Evolutionary conservation across 148 eudicot genomes (phyloP).

Genomic region (Agrostemma githago): DNA sequence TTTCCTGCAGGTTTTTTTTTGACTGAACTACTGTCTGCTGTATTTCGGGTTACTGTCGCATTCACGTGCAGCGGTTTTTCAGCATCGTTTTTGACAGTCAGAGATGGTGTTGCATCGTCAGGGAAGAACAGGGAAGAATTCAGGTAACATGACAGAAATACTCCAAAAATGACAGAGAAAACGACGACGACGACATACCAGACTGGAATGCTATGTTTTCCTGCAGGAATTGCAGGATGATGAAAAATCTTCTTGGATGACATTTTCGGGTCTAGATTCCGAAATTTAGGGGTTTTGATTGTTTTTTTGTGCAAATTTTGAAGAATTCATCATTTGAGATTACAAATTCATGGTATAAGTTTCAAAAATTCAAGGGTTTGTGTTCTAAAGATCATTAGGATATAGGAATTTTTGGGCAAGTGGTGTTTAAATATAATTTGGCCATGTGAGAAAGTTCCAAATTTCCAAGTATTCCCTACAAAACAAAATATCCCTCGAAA

Average conservation of each 20-base stretch:
- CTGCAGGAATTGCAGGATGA: neutral
- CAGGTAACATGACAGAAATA: neutral
- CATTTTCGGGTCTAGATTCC: neutral
- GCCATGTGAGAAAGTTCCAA: neutral
- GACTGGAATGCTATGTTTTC: neutral
- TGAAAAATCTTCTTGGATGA: neutral
- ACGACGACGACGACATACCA: neutral
- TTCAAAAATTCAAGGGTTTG: neutral
- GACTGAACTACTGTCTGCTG: neutral
- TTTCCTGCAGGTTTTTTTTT: conserved; percentile 6
- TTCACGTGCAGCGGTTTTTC: neutral
- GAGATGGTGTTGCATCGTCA: neutral
- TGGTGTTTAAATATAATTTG: conserved; percentile 8
- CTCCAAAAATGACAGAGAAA: neutral
- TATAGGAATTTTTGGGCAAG: neutral
- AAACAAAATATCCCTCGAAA: neutral
- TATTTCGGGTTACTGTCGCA: neutral
- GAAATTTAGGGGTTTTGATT: neutral
- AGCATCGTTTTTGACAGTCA: neutral
- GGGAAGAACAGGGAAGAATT: neutral
- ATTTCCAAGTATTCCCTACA: neutral
- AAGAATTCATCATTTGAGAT: neutral
- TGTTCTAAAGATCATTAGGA: neutral
- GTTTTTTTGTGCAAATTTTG: conserved; percentile 1
- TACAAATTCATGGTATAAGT: neutral